Evolutionary conservation across 78 protist species (phyloP).

Genomic region (Dictyostelium discoideum): dicty_2.7 NC_007090.3:790501-791000

Average conservation of each 20-base stretch:
- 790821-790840: not conserved
- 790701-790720: too few relatives aligned
- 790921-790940: too few relatives aligned
- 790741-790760: too few relatives aligned
- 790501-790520: not conserved
- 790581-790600: slow-evolving; percentile 8
- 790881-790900: not conserved
- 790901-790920: not conserved
- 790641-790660: too few relatives aligned
- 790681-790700: too few relatives aligned
- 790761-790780: not conserved
- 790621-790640: not conserved
- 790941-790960: too few relatives aligned
- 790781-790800: not conserved
- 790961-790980: too few relatives aligned
- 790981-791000: not conserved
- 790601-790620: not conserved
- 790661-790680: not conserved
- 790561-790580: slow-evolving; percentile 6
- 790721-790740: too few relatives aligned
- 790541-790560: not conserved
- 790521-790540: not conserved
- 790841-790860: not conserved
- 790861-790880: not conserved
- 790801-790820: not conserved